Evolutionary conservation across 495 filamentous ascomycete genomes (phyloP).

Genomic region (Parathielavia hyrcaniae): DNA sequence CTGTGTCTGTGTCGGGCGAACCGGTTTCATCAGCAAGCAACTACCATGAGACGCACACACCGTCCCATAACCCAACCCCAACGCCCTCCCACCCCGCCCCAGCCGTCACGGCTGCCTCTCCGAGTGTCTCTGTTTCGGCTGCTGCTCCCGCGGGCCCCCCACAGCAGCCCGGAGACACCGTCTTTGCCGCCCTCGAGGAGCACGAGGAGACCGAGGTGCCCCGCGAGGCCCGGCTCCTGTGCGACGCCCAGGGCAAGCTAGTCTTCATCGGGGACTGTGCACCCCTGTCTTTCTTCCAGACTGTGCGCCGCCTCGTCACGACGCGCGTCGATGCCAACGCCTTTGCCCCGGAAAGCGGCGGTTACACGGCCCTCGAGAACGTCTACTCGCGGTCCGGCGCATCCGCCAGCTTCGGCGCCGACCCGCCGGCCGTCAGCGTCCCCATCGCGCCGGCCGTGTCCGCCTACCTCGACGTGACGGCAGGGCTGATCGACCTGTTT

Average conservation of each 20-base stretch:
- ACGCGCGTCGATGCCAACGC: conserved; percentile 54
- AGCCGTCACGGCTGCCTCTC: background rate
- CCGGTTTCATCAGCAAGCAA: background rate
- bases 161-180: conserved; percentile 1
- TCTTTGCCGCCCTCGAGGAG: conserved; percentile 22
- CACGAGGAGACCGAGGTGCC: conserved; percentile 43
- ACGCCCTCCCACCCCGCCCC: background rate
- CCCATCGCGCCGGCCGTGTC: conserved; percentile 24
- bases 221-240: conserved; percentile 47
- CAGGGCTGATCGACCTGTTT: conserved; percentile 40
- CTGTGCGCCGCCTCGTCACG: conserved; percentile 60
- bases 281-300: conserved; percentile 61
- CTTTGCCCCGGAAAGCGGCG: conserved; percentile 58
- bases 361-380: conserved; percentile 60
- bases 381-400: conserved; percentile 17
- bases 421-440: conserved; percentile 23
- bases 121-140: background rate
- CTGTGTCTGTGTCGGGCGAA: background rate
- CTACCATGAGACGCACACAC: background rate
- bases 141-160: background rate
- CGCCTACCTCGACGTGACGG: conserved; percentile 36
- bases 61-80: background rate
- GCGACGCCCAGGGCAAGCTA: conserved; percentile 54
- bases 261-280: conserved; percentile 65
- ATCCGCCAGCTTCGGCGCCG: conserved; percentile 1